Conservation (phyloP, 768 basidiomycete genomes). For the Lactarius akahatsu region DNA sequence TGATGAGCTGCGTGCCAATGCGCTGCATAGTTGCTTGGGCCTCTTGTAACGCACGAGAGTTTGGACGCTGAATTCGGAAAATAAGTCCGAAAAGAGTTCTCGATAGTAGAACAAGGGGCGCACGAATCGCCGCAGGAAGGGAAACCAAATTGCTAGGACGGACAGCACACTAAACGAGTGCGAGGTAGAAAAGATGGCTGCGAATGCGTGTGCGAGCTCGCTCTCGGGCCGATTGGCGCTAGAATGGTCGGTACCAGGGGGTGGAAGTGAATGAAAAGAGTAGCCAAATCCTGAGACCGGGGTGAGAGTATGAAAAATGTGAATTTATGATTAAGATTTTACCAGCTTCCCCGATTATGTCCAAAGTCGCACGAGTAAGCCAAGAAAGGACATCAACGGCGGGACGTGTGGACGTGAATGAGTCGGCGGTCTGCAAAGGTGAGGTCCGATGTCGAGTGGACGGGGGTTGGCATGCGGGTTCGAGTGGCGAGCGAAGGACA, state of each 20-base stretch:
- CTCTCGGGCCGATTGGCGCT: slow-evolving; percentile 39
- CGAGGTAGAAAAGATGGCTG: slow-evolving; percentile 52
- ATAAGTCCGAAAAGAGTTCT: slow-evolving; percentile 38
- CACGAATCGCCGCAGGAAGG: slow-evolving; percentile 53
- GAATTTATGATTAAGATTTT: slow-evolving; percentile 13
- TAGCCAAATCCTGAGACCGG: slow-evolving; percentile 50
- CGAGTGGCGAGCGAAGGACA: slow-evolving; percentile 17
- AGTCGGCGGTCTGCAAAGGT: slow-evolving; percentile 18
- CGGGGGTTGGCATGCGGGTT: slow-evolving; percentile 15
- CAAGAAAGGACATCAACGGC: slow-evolving; percentile 61
- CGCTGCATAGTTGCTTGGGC: slow-evolving; percentile 24
- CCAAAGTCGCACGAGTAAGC: slow-evolving; percentile 68
- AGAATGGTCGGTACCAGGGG: slow-evolving; percentile 37
- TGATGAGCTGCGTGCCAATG: slow-evolving; percentile 28
- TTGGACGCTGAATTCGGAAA: slow-evolving; percentile 16
- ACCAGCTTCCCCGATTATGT: slow-evolving; percentile 76
- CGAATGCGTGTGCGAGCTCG: slow-evolving; percentile 57
- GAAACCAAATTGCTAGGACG: slow-evolving; percentile 59
- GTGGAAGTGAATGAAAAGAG: slow-evolving; percentile 52
- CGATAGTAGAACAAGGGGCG: slow-evolving; percentile 36
- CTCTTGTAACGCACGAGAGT: slow-evolving; percentile 10
- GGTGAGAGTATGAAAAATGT: background rate
- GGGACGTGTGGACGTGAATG: slow-evolving; percentile 19
- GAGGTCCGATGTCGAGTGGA: slow-evolving; percentile 10
- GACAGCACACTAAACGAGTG: slow-evolving; percentile 52